Evolutionary conservation across 495 filamentous ascomycete genomes (phyloP).

Genomic region (Penicillium flavigenum): DNA sequence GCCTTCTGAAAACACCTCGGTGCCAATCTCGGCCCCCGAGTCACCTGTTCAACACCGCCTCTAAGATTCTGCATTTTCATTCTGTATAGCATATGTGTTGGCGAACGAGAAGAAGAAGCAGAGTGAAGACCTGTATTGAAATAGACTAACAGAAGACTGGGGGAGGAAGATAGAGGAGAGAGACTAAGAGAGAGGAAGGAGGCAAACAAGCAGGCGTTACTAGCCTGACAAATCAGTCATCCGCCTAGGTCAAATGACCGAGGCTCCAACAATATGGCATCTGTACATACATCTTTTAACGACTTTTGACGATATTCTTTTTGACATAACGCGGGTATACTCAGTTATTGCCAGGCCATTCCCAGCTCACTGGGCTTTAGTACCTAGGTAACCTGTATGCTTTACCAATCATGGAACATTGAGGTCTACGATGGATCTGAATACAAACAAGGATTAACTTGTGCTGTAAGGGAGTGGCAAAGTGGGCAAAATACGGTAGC

Average conservation of each 20-base stretch:
- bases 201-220: no score
- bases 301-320: conserved; percentile 5
- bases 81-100: background rate
- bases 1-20: conserved; percentile 8
- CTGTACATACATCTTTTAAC: conserved; percentile 3
- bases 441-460: background rate
- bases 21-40: conserved; percentile 11
- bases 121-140: no score
- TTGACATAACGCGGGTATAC: background rate
- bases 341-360: background rate
- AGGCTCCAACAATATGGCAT: background rate
- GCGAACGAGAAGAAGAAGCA: no score
- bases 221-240: no score
- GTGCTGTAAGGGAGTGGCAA: background rate
- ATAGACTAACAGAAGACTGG: no score
- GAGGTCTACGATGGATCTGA: background rate
- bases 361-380: background rate
- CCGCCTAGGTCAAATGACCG: no score
- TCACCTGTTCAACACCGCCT: conserved; percentile 30
- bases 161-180: no score
- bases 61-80: conserved; percentile 5
- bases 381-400: background rate
- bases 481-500: background rate
- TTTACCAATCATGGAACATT: background rate
- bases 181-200: no score